These are phyloP conservation scores for Exophiala dermatitidis DNA, from an alignment of 2,329 filamentous ascomycete genomes.

Conservation along the genomic window DNA sequence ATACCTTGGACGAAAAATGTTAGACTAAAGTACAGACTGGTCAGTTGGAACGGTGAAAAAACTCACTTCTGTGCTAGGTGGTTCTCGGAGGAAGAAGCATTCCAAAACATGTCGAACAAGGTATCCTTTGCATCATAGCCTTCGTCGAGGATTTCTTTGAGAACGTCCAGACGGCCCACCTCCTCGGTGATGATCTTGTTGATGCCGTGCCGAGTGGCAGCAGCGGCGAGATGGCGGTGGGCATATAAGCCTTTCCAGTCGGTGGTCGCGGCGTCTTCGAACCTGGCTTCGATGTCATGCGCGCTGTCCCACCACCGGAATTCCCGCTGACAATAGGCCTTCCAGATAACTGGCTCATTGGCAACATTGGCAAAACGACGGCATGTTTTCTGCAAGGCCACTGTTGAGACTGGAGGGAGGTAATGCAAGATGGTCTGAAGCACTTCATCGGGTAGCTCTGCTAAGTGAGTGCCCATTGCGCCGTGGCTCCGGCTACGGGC, in stretches of 20 bases:
- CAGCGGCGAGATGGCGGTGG: constrained; percentile 49
- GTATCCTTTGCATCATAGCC: constrained; percentile 88
- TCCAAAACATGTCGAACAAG: constrained; percentile 58
- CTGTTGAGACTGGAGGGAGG: constrained; percentile 45
- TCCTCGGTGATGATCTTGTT: constrained; percentile 65
- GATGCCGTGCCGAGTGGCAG: constrained; percentile 48
- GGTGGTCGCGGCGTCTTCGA: constrained; percentile 39
- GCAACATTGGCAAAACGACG: constrained; percentile 58
- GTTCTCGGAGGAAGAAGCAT: constrained; percentile 58
- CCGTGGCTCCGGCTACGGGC: background rate
- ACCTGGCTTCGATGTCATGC: constrained; percentile 54
- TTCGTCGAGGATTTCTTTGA: constrained; percentile 61
- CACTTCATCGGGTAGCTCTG: constrained; percentile 69
- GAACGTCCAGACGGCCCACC: constrained; percentile 60
- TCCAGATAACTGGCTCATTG: constrained; percentile 72
- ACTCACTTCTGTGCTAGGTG: constrained; percentile 63
- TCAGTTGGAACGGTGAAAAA: too few species aligned
- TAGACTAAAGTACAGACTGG: too few species aligned
- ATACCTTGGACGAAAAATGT: constrained; percentile 43
- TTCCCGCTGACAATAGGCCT: constrained; percentile 58
- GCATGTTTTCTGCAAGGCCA: constrained; percentile 53
- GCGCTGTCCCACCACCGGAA: constrained; percentile 69
- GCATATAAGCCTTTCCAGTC: constrained; percentile 66
- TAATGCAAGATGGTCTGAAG: constrained; percentile 69
- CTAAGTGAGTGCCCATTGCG: constrained; percentile 3